Percentiles rank a stretch among this genome's conserved stretches.
phyloP scores from a whole-genome alignment of 1,284 basidiomycete species.

The Naganishia sp. region DNA sequence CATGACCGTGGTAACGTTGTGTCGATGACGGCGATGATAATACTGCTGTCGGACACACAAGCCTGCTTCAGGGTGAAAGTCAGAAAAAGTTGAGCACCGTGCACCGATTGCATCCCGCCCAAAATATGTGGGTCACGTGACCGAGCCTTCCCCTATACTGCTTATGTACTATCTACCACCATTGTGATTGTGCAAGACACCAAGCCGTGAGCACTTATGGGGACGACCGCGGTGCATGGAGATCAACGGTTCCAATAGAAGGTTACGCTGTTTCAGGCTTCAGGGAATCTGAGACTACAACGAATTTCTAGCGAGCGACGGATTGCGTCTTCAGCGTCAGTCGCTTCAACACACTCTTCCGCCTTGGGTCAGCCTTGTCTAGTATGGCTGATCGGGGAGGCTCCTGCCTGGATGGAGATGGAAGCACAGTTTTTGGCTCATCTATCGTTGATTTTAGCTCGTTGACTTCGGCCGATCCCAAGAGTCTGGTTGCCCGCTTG shows the following conservation, averaged over 20 bases:
- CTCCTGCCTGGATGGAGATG: not conserved
- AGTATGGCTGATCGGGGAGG: not conserved
- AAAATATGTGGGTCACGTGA: conserved; percentile 15
- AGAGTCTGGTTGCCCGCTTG: conserved; percentile 8
- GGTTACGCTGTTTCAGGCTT: too few species aligned
- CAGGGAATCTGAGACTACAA: not conserved
- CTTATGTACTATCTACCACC: too few species aligned
- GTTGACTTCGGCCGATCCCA: not conserved
- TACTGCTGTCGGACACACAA: not conserved
- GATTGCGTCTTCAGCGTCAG: conserved; percentile 2
- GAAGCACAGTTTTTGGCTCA: not conserved
- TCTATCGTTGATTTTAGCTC: not conserved
- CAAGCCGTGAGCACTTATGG: too few species aligned
- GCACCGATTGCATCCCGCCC: conserved; percentile 8
- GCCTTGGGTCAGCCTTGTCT: not conserved
- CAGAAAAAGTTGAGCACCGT: conserved; percentile 15
- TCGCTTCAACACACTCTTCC: conserved; percentile 10
- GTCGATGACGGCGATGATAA: not conserved
- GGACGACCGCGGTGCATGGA: too few species aligned
- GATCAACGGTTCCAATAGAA: too few species aligned
- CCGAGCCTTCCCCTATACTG: not conserved
- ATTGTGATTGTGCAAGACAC: too few species aligned
- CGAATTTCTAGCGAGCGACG: not conserved
- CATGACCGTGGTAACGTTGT: not conserved
- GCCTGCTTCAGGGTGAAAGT: not conserved